These are phyloP conservation scores for Trypanosomatidae sp. DNA, from an alignment of 208 protist genomes.

Conservation along the genomic window DNA sequence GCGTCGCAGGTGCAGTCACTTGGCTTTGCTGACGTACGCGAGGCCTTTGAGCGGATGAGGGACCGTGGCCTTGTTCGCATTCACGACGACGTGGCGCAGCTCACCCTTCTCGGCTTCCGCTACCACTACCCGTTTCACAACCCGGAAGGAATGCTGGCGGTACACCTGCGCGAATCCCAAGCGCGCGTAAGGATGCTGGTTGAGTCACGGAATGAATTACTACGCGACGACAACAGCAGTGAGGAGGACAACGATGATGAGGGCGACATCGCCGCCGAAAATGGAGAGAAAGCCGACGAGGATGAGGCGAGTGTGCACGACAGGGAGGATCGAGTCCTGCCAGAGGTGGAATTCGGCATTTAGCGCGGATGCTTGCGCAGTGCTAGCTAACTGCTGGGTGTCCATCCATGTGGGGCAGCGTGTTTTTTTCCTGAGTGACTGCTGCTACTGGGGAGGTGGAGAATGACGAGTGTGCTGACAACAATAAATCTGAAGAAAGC, in stretches of 20 bases:
- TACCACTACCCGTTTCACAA: slow-evolving; percentile 86
- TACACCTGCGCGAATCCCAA: slow-evolving; percentile 29
- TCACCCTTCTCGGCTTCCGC: slow-evolving; percentile 73
- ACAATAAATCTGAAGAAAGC: background rate
- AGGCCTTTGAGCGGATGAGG: slow-evolving; percentile 46
- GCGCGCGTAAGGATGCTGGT: slow-evolving; percentile 24
- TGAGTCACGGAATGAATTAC: background rate
- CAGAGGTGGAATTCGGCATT: slow-evolving; percentile 54
- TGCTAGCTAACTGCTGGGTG: background rate
- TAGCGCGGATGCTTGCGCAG: slow-evolving; percentile 3
- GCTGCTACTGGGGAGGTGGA: background rate
- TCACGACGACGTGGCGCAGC: slow-evolving; percentile 34
- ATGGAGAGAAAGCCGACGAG: slow-evolving; percentile 17
- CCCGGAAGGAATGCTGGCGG: slow-evolving; percentile 56
- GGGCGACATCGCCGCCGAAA: background rate
- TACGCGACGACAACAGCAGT: background rate
- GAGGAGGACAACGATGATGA: slow-evolving; percentile 5
- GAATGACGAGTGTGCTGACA: background rate
- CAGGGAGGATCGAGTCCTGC: slow-evolving; percentile 29
- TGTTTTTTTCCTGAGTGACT: background rate
- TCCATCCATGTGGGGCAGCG: background rate
- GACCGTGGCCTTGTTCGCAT: slow-evolving; percentile 48
- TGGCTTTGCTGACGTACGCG: slow-evolving; percentile 40
- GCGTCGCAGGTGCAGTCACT: slow-evolving; percentile 17
- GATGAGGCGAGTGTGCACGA: slow-evolving; percentile 1